These are phyloP conservation scores for Mucor saturninus DNA, from an alignment of 371 early-diverging fungal species.

Conservation along the genomic window DNA sequence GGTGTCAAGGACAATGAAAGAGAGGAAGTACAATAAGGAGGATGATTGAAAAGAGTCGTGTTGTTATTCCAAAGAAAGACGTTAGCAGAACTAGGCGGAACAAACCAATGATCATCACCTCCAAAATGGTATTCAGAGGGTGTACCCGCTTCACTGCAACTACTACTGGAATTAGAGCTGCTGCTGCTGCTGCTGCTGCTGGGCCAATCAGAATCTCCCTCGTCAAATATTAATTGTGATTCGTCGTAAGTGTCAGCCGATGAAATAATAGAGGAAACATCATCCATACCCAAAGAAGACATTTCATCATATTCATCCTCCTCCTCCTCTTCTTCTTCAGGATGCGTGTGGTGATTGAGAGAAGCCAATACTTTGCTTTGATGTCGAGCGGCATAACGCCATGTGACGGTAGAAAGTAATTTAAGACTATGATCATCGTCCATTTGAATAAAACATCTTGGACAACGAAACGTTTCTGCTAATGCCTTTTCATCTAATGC, in stretches of 20 bases:
- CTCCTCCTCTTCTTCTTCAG: slow-evolving; percentile 29
- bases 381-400: slow-evolving; percentile 47
- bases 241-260: neutral
- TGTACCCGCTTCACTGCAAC: slow-evolving; percentile 42
- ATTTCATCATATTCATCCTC: slow-evolving; percentile 17
- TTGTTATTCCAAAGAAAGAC: slow-evolving; percentile 37
- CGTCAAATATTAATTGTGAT: no score
- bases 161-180: no score
- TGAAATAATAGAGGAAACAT: neutral
- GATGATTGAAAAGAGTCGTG: no score
- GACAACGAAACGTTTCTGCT: slow-evolving; percentile 57
- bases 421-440: slow-evolving; percentile 18
- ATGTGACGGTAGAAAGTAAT: slow-evolving; percentile 31
- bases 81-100: slow-evolving; percentile 38
- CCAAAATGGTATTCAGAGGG: slow-evolving; percentile 27
- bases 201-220: no score
- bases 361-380: slow-evolving; percentile 36
- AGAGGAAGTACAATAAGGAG: neutral
- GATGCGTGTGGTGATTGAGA: slow-evolving; percentile 7
- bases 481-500: slow-evolving; percentile 47
- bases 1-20: neutral
- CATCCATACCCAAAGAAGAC: slow-evolving; percentile 10
- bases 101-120: slow-evolving; percentile 21
- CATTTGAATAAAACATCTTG: slow-evolving; percentile 38
- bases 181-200: no score